Evolutionary conservation across 108 stramenopile genomes (phyloP).

Genomic region (Aurantiochytrium sp.): DNA sequence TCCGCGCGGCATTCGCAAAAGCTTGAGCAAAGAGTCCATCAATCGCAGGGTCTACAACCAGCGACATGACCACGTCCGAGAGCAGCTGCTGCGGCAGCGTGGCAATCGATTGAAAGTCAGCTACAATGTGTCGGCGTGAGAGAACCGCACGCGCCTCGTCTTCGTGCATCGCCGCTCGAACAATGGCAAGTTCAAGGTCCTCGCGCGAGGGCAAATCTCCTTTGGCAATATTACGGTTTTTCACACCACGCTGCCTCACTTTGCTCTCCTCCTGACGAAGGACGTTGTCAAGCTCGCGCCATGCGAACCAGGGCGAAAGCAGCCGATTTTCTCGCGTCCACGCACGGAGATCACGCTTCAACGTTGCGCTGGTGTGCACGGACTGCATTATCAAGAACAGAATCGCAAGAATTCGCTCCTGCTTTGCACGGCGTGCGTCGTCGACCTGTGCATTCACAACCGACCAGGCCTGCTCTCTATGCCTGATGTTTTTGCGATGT

Average conservation of each 20-base stretch:
- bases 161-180: not conserved
- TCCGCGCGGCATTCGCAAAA: not conserved
- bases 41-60: not conserved
- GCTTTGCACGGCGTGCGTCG: too few relatives aligned
- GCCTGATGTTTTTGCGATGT: too few relatives aligned
- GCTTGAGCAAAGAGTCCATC: not conserved
- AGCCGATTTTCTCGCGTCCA: not conserved
- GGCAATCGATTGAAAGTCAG: not conserved
- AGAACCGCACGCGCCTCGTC: not conserved
- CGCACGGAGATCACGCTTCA: not conserved
- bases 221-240: too few relatives aligned
- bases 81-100: not conserved
- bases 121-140: not conserved
- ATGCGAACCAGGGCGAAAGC: not conserved
- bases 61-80: not conserved
- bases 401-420: too few relatives aligned
- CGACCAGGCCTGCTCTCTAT: too few relatives aligned
- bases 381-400: too few relatives aligned
- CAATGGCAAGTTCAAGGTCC: not conserved
- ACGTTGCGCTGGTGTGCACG: too few relatives aligned
- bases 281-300: not conserved
- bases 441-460: too few relatives aligned
- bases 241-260: too few relatives aligned
- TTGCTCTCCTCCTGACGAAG: not conserved
- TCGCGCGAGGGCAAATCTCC: too few relatives aligned